A percentile compares a stretch with the other conserved stretches of the same genome.
phyloP scores from a whole-genome alignment of 2,329 filamentous ascomycete genomes.

The Penicillium capsulatum region DNA sequence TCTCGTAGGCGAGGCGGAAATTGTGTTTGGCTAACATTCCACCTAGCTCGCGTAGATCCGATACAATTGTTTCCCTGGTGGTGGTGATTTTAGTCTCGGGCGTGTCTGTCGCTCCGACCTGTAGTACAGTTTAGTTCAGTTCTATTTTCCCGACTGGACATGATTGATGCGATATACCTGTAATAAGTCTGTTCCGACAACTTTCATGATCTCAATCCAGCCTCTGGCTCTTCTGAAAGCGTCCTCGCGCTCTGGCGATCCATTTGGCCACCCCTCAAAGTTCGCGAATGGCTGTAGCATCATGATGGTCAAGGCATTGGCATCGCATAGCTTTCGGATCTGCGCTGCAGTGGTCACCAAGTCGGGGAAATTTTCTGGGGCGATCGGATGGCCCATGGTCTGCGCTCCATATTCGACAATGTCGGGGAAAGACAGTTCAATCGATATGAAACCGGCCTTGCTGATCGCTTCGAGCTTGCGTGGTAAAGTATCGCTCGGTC shows the following conservation, averaged over 20 bases:
- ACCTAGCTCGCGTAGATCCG: constrained; percentile 61
- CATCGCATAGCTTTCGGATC: constrained; percentile 53
- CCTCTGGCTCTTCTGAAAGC: constrained; percentile 60
- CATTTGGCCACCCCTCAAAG: constrained; percentile 68
- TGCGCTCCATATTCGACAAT: constrained; percentile 59
- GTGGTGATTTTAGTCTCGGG: constrained; percentile 51
- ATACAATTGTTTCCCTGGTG: constrained; percentile 50
- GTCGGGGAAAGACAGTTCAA: constrained; percentile 73
- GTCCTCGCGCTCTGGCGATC: constrained; percentile 55
- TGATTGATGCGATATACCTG: constrained; percentile 52
- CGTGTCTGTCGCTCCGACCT: constrained; percentile 62
- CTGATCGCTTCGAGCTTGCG: constrained; percentile 40
- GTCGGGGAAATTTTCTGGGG: constrained; percentile 56
- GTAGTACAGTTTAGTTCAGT: no score
- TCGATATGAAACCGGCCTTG: constrained; percentile 52
- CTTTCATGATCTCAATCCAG: constrained; percentile 69
- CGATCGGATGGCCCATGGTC: constrained; percentile 49
- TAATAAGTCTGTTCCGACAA: constrained; percentile 64
- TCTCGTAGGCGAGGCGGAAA: constrained; percentile 68
- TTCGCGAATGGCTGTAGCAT: constrained; percentile 73
- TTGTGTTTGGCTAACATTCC: constrained; percentile 56
- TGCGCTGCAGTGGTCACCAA: constrained; percentile 54
- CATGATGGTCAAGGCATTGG: constrained; percentile 57
- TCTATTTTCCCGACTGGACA: no score
- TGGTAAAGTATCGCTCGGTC: constrained; percentile 33